Evolutionary conservation across 2,329 filamentous ascomycete species (phyloP), one percentile per base, ranked within the genome.

Genomic region (Lachnellula willkommii): DNA sequence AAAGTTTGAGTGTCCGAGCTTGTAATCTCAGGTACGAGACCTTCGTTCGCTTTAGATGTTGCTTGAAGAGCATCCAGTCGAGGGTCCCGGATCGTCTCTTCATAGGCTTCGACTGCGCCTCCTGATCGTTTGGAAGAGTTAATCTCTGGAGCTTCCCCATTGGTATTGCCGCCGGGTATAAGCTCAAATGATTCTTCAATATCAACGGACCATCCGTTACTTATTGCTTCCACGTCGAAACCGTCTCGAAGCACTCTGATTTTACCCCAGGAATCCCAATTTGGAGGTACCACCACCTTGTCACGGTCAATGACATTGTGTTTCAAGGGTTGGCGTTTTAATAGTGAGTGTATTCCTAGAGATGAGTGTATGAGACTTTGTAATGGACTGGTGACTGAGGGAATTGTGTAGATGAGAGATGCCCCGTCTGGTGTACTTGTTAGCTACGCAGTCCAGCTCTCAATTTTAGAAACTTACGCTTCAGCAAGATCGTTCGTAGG

Each of bases 181-280:
- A 60, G 51, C 5, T 76, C 75, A 49, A 77, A 73, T 3, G 73
- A 70, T 43, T 81, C 79, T 66, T 91, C 85, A 50, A 94, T 88
- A 62, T 95, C 91, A 54, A 89, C 80, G 1, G 87, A 87, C 94
- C 94, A 99, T 50, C 86, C 89, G 56, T 85, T 81, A 65, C 90
- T 94, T 45, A 95, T 80, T 14, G 82, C 81, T 75, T 99, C 94
- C 22, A 95, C 89, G 63, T 97, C 90, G 66, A 97, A 97, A 0
- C 87, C 89, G 68, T 96, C 94, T 53, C 90, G 84, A 28, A 97
- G 77, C 46, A 97, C 90, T 43, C 93, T 82, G 58, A 99, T 96
- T 74, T 97, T 99, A 57, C 91, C 92, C 89, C 91, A 96, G 0
- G 92, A 96, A 72, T 99, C 94, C 94, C 94, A 99, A 71, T 96